These are phyloP conservation scores for Fraxinus ornus DNA, from an alignment of 305 asterid species.

Conservation along the genomic window DNA sequence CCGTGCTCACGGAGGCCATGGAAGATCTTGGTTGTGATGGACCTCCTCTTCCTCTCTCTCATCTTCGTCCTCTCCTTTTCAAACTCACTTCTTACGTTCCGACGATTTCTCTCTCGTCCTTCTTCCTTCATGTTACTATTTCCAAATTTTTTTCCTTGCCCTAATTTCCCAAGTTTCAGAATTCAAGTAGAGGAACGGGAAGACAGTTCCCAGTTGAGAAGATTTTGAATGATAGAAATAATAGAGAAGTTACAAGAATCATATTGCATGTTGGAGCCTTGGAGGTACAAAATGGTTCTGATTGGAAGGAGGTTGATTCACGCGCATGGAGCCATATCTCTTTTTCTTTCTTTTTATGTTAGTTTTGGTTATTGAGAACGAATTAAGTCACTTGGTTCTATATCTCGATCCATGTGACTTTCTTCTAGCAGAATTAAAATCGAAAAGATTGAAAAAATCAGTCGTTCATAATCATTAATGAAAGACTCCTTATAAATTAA, in stretches of 20 bases:
- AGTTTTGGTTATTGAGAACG: not conserved
- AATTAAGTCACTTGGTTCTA: not conserved
- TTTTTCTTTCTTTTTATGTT: not conserved
- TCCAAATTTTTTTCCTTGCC: not conserved
- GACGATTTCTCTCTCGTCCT: constrained; percentile 3
- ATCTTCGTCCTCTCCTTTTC: constrained; percentile 48
- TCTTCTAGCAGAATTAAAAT: not conserved
- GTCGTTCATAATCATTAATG: not conserved
- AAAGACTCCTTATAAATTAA: not conserved
- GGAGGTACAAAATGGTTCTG: constrained; percentile 1
- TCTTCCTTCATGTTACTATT: constrained; percentile 33
- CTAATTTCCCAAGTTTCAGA: not conserved
- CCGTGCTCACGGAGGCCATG: constrained; percentile 60
- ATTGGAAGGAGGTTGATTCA: constrained; percentile 12
- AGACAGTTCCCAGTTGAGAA: not conserved
- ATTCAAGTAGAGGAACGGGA: not conserved
- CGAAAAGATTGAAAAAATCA: too few relatives aligned
- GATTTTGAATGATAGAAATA: constrained; percentile 30
- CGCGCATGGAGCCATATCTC: not conserved
- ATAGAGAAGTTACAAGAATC: constrained; percentile 43
- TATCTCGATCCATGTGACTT: not conserved
- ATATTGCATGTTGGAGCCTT: constrained; percentile 33
- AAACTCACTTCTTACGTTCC: constrained; percentile 24
- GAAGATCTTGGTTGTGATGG: constrained; percentile 58
- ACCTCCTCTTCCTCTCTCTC: constrained; percentile 48